Base-by-base conservation (phyloP, 1,284 basidiomycete species). In the Puccinia polysora region DNA sequence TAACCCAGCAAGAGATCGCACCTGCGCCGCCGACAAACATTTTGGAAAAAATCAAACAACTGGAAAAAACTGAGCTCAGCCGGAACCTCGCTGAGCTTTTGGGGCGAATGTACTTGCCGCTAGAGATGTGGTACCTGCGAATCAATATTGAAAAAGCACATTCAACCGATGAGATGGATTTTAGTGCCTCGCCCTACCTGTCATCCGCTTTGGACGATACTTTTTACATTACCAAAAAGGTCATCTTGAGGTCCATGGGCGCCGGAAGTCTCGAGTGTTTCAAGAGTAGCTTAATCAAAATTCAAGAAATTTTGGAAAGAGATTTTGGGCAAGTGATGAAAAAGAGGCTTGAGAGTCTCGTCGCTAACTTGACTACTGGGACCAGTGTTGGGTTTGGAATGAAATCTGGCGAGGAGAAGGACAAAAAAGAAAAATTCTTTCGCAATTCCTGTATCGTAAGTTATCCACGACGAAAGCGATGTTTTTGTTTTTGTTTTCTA, bases 201-300 rank as follows among this genome's bases (percentile, higher is more conserved):
- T 82, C 81, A 0, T 82, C 82, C 6, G 88, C 88, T 0, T 90
- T 94, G 0, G 93, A 97, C 78, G 93, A 97, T 76, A 89, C 88
- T 1, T 97, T 97, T 81, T 97, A 94, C 80, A 88, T 97, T 70
- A 82, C 96, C 74, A 96, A 94, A 80, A 83, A 87, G 2, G 87
- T 93, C 1, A 82, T 93, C 4, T 82, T 85, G 18, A 85, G 93
- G 10, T 81, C 91, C 34, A 78, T 94, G 18, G 87, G 87, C 0
- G 88, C 88, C 0, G 90, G 90, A 0, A 88, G 87, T 2, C 75
- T 86, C 0, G 78, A 78, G 2, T 85, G 84, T 1, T 83, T 92
- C 1, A 82, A 84, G 68, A 82, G 81, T 20, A 86, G 87, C 74
- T 81, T 87, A 2, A 83, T 84, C 23, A 85, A 84, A 63, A 82